Evolutionary conservation across 495 filamentous ascomycete species (phyloP).

Genomic region (Cercophora samala): DNA sequence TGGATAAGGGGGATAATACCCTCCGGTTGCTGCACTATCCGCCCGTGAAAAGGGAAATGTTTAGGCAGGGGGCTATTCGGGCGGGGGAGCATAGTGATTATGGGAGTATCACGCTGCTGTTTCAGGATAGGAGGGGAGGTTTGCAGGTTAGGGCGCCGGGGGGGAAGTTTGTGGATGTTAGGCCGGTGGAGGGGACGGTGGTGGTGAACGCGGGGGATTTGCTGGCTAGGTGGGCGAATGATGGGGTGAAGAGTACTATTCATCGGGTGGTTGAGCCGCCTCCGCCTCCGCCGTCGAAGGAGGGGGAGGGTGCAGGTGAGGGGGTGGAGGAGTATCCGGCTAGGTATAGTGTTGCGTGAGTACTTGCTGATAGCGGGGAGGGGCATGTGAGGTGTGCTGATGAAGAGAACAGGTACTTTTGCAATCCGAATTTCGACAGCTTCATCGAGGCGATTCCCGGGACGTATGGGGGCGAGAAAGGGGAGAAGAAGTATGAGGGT

Average conservation of each 20-base stretch:
- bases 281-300: background rate
- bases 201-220: constrained; percentile 92
- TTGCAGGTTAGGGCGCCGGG: constrained; percentile 78
- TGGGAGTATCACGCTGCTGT: constrained; percentile 81
- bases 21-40: constrained; percentile 91
- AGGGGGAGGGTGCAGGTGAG: constrained; percentile 22
- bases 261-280: constrained; percentile 90
- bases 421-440: constrained; percentile 79
- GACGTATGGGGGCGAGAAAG: constrained; percentile 62
- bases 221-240: constrained; percentile 86
- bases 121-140: constrained; percentile 81
- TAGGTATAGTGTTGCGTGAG: constrained; percentile 65
- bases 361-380: constrained; percentile 8
- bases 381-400: constrained; percentile 11
- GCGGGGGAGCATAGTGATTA: constrained; percentile 90
- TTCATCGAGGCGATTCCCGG: constrained; percentile 84
- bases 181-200: constrained; percentile 75
- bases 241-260: constrained; percentile 80
- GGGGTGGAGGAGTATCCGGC: constrained; percentile 54
- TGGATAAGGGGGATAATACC: constrained; percentile 75
- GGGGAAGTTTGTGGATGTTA: constrained; percentile 77
- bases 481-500: constrained; percentile 71
- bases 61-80: constrained; percentile 69
- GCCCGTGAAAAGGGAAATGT: constrained; percentile 61
- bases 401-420: constrained; percentile 62